Conservation (phyloP, 2,329 filamentous ascomycete genomes). For the Sclerotinia minor region DNA sequence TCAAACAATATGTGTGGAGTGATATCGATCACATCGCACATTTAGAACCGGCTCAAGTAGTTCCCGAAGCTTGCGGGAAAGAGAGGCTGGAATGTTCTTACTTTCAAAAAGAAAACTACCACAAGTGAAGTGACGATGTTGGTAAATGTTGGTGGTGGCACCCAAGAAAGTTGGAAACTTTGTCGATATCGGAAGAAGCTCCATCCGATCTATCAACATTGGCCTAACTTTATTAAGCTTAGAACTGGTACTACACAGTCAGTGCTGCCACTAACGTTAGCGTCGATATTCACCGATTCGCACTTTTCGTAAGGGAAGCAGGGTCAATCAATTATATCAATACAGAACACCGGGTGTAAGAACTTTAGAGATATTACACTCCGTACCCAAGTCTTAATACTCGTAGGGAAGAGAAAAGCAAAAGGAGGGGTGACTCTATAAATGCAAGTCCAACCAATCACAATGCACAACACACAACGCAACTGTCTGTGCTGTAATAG, state of each 20-base stretch:
- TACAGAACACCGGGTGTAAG: background rate
- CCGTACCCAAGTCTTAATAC: too few relatives aligned
- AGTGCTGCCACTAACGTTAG: background rate
- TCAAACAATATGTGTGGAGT: background rate
- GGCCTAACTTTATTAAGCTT: background rate
- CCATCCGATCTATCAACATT: background rate
- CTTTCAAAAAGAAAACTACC: background rate
- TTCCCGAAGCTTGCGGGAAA: background rate
- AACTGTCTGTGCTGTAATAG: too few relatives aligned
- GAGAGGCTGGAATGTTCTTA: background rate
- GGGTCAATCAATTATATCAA: background rate
- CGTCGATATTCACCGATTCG: too few relatives aligned
- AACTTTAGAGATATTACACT: background rate
- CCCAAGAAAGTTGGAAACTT: too few relatives aligned
- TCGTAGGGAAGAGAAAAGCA: too few relatives aligned
- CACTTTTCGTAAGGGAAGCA: background rate
- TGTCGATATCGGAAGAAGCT: background rate
- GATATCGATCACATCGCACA: background rate
- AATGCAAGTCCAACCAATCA: too few relatives aligned
- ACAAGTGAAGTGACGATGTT: background rate
- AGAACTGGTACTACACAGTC: background rate
- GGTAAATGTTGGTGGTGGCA: too few relatives aligned
- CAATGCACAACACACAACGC: too few relatives aligned
- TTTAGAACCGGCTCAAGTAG: background rate
- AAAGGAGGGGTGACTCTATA: too few relatives aligned